These are phyloP conservation scores for Trichomonas tenax DNA, from an alignment of 208 protist genomes.

Conservation along the genomic window DNA sequence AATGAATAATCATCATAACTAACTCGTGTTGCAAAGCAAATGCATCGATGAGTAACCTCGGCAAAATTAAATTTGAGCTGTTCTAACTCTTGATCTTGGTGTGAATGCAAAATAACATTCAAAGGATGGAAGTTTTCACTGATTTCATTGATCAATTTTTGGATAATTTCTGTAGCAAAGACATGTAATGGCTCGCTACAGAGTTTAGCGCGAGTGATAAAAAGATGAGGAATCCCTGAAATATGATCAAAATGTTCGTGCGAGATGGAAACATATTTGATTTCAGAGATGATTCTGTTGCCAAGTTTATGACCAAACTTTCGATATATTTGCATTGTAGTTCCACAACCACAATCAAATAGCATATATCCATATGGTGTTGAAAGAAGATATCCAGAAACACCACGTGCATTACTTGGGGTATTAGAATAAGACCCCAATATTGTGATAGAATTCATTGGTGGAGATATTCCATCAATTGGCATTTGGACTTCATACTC, in stretches of 20 bases:
- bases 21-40: not conserved
- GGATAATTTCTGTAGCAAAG: not conserved
- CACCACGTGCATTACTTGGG: not conserved
- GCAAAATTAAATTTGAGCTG: not conserved
- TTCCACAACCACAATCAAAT: not conserved
- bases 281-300: not conserved
- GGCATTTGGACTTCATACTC: not conserved
- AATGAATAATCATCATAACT: not conserved
- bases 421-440: not conserved
- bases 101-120: not conserved
- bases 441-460: not conserved
- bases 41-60: not conserved
- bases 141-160: not conserved
- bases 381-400: not conserved
- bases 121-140: not conserved
- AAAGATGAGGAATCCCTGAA: not conserved
- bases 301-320: not conserved
- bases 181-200: not conserved
- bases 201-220: not conserved
- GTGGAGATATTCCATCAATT: not conserved
- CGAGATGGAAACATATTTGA: not conserved
- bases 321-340: not conserved
- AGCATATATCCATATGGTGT: not conserved
- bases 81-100: not conserved
- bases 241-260: not conserved